phyloP scores from a whole-genome alignment of 352 stramenopile genomes.

The Pythium coloratum region DNA sequence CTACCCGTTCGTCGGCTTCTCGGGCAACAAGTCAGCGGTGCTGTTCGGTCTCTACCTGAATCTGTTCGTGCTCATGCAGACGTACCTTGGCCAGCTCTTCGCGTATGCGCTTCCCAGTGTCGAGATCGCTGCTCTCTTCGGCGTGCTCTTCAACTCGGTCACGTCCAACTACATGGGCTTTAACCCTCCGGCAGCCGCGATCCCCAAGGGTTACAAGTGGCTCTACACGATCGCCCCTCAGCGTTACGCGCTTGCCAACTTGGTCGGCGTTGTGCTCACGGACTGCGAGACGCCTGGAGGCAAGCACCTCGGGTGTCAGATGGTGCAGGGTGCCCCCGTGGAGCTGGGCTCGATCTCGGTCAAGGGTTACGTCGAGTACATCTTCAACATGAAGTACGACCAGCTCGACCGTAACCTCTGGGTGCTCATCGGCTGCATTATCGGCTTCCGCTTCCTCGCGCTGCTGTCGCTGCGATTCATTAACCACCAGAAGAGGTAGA shows the following conservation, averaged over 20 bases:
- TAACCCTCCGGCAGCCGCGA: slow-evolving; percentile 29
- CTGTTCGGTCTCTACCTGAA: slow-evolving; percentile 29
- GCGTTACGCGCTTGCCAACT: slow-evolving; percentile 20
- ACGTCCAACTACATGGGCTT: slow-evolving; percentile 32
- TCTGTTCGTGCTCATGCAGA: slow-evolving; percentile 32
- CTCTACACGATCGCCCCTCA: slow-evolving; percentile 30
- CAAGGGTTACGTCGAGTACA: slow-evolving; percentile 33
- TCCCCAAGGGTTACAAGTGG: slow-evolving; percentile 33
- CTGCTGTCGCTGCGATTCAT: slow-evolving; percentile 48
- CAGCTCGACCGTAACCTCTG: slow-evolving; percentile 25
- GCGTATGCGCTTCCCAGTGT: slow-evolving; percentile 30
- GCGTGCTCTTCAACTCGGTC: slow-evolving; percentile 39
- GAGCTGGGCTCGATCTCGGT: slow-evolving; percentile 25
- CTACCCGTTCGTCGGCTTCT: slow-evolving; percentile 40
- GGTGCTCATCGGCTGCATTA: slow-evolving; percentile 30
- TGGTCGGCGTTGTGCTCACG: slow-evolving; percentile 16
- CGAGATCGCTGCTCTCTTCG: slow-evolving; percentile 19
- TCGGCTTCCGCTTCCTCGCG: slow-evolving; percentile 41
- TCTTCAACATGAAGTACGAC: slow-evolving; percentile 32
- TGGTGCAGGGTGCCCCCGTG: slow-evolving; percentile 20
- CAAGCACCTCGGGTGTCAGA: slow-evolving; percentile 25
- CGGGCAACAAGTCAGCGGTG: slow-evolving; percentile 10
- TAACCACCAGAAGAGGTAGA: slow-evolving; percentile 44
- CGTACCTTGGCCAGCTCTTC: slow-evolving; percentile 35
- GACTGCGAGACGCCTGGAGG: slow-evolving; percentile 16